Evolutionary conservation across 169 alveolate species (phyloP).

Genomic region (Plasmodium gonderi): DNA sequence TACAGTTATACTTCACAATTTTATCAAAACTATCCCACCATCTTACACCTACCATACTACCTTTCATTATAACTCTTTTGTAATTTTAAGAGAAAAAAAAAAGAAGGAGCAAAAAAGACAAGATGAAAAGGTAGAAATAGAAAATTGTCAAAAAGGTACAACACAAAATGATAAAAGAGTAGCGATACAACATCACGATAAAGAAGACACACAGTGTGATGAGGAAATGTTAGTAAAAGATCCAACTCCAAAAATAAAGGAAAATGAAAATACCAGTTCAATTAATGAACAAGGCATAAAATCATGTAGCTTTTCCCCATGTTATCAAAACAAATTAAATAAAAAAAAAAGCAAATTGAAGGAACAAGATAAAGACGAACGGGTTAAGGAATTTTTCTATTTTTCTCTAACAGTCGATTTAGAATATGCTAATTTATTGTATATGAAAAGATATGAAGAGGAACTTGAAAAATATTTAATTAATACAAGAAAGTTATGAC

Average conservation of each 20-base stretch:
- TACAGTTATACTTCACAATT: conserved; percentile 38
- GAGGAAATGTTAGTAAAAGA: background rate
- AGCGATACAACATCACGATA: background rate
- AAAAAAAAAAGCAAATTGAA: background rate
- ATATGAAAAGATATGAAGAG: conserved; percentile 69
- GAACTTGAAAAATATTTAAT: conserved; percentile 32
- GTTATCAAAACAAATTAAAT: background rate
- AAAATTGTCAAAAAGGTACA: background rate
- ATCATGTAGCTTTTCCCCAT: background rate
- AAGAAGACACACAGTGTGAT: too few species aligned
- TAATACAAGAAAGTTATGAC: background rate
- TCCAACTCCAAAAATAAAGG: background rate
- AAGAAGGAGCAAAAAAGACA: conserved; percentile 1
- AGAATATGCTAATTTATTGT: conserved; percentile 69
- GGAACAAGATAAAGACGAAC: background rate
- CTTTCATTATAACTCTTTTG: conserved; percentile 16
- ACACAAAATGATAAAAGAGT: background rate
- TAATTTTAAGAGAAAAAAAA: conserved; percentile 35
- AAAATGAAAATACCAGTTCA: background rate
- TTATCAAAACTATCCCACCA: conserved; percentile 70
- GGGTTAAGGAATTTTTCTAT: conserved; percentile 22
- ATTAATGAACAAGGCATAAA: background rate
- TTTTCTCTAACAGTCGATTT: conserved; percentile 54
- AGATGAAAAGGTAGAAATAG: background rate
- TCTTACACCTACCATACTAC: conserved; percentile 51